Base-by-base conservation (phyloP, 2,329 filamentous ascomycete species). In the Pseudogymnoascus sp. region DNA sequence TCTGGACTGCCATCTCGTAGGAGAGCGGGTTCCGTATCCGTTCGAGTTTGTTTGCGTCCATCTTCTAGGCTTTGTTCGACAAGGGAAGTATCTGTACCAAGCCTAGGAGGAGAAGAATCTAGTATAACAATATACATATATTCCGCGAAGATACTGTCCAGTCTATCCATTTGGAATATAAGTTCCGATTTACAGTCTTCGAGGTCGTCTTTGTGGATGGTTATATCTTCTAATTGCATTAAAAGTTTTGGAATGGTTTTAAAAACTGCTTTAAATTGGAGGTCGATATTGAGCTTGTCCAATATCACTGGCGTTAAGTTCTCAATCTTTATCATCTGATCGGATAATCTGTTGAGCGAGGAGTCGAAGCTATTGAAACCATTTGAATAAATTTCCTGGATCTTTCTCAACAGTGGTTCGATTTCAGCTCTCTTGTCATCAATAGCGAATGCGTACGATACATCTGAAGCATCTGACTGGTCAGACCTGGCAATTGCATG, bases 151-250 rank as follows among this genome's bases (percentile, higher is more conserved):
- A 52, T 52, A 1, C 23, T 52, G 8, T 52, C 45, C 5, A 52
- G 12, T 52, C 45, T 52, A 7, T 52, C 45, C 23, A 30, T 52
- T 52, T 52, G 45, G 45, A 52, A 52, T 52, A 52, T 12, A 30
- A 52, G 10, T 5, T 30, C 26, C 15, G 26, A 19, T 30, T 2
- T 3, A 30, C 26, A 10, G 9, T 52, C 26, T 12, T n/a, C n/a
- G 10, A 19, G 13, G n/a, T 18, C 26, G 26, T 30, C 41, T 48
- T 9, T 9, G 8, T 18, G 23, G 23, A 12, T 13, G 5, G 7
- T 9, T 30, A 9, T 2, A 15, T 30, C 15, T 8, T 13, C 3
- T 7, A 52, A 52, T 3, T 52, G n/a, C 19, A 2, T 12, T 7
- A 52, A 30, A 30, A 52, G 26, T 5, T 18, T 52, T 18, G 26